phyloP scores from a whole-genome alignment of 1,139 yeast genomes.

The Ogataea hybrid region DNA sequence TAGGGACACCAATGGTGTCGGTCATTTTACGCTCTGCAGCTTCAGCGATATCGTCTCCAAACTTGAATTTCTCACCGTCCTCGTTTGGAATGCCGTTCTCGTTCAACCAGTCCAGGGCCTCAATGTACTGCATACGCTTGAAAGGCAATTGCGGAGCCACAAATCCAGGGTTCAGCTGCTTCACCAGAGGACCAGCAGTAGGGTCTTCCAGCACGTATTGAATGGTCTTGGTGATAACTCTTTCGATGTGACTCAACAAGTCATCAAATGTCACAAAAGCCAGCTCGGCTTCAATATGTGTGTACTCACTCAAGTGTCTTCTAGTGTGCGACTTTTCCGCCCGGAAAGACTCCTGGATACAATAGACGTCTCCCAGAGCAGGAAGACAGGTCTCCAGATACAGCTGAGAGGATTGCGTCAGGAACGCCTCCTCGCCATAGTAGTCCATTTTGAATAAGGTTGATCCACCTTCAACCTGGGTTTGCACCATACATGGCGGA shows the following conservation, averaged over 20 bases:
- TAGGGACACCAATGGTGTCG: conserved; percentile 89
- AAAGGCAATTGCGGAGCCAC: conserved; percentile 82
- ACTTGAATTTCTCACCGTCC: conserved; percentile 87
- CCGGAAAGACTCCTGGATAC: conserved; percentile 98
- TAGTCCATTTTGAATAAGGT: conserved; percentile 91
- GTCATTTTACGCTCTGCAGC: conserved; percentile 99
- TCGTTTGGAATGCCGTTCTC: conserved; percentile 93
- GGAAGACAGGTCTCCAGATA: conserved; percentile 97
- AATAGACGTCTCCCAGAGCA: conserved; percentile 93
- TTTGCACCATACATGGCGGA: conserved; percentile 99
- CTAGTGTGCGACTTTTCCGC: conserved; percentile 99
- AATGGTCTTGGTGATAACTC: conserved; percentile 64
- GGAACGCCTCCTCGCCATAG: conserved; percentile 95
- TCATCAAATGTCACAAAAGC: conserved; percentile 87
- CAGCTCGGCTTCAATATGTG: conserved; percentile 94
- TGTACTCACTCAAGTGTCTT: conserved; percentile 95
- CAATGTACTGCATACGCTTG: conserved; percentile 84
- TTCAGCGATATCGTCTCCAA: conserved; percentile 99
- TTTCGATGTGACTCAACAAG: conserved; percentile 80
- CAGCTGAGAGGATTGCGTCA: conserved; percentile 96
- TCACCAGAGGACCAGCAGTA: conserved; percentile 81
- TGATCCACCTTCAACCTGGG: conserved; percentile 99
- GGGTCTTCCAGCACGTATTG: conserved; percentile 85
- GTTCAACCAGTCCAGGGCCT: conserved; percentile 95
- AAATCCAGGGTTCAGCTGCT: conserved; percentile 91